Evolutionary conservation across 2,329 filamentous ascomycete species (phyloP), one percentile per base, ranked within the genome.

Genomic region (Dendryphion nanum): DNA sequence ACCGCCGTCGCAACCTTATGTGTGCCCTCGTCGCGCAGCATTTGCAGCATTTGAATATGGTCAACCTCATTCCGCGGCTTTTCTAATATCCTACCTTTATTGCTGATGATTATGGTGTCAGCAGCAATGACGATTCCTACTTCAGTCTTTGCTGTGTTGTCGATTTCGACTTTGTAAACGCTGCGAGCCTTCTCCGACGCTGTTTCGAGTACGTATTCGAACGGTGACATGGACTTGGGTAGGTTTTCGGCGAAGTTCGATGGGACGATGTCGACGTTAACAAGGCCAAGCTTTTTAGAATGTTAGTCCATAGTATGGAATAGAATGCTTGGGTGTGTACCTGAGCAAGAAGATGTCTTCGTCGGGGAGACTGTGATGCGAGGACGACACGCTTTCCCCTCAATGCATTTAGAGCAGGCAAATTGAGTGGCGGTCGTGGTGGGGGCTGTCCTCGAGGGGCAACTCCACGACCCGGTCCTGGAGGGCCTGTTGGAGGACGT

Each of bases 1-100:
- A 98, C 82, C 0, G 87, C 85, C 1, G 93, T 97, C 61, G 89
- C 83, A 12, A 95, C 89, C 52, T 84, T 85, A 71, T 97, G 93
- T 41, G 78, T 68, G 20, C 77, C 74, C 31, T 82, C 82, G 68
- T 96, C 89, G 29, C 93, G 75, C 57, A 98, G 72, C 63, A 80
- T 77, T 64, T 83, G 85, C 45, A 98, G 73, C 87, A 95, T 97
- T 19, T 77, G 72, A 30, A 90, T 72, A 67, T 98, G 93, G 29
- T 95, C 84, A 5, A 77, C 79, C 66, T 91, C 87, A 45, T 74
- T 86, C 37, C 83, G 76, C 8, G 93, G 93, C 71, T 98, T 98
- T 74, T 98, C 93, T 3, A 98, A 72, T 37, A 98, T 88, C 36
- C 78, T 74, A 0, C 90, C 90, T 28, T 78, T 72, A 8, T 80